These are phyloP conservation scores for Ceratobasidium papillatum DNA, from an alignment of 1,284 basidiomycete genomes.

Conservation along the genomic window DNA sequence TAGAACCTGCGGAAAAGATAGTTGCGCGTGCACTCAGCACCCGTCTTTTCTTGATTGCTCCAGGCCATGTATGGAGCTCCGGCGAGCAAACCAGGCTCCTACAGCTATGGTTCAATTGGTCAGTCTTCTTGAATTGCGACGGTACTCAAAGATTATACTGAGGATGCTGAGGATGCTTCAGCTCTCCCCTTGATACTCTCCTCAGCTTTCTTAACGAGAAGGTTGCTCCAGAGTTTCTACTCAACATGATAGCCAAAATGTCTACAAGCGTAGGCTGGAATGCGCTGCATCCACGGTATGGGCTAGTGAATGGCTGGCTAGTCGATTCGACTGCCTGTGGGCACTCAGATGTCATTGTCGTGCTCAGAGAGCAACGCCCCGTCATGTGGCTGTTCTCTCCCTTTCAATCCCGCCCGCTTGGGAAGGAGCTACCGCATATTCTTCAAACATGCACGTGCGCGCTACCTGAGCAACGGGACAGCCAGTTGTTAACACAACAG, in stretches of 20 bases:
- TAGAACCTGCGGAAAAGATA: background rate
- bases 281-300: background rate
- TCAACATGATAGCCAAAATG: background rate
- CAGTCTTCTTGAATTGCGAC: background rate
- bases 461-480: background rate
- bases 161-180: too few relatives aligned
- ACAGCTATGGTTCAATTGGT: constrained; percentile 12
- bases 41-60: background rate
- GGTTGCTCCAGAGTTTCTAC: background rate
- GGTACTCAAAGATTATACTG: too few relatives aligned
- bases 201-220: constrained; percentile 7
- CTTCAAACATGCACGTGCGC: background rate
- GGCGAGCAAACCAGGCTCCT: too few relatives aligned
- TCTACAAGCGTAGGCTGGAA: background rate
- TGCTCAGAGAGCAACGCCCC: background rate
- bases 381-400: constrained; percentile 31
- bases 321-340: background rate
- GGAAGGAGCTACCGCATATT: constrained; percentile 14
- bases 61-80: too few relatives aligned
- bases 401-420: constrained; percentile 15
- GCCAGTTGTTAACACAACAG: background rate
- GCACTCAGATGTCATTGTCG: constrained; percentile 3
- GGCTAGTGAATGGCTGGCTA: background rate
- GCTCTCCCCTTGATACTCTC: background rate
- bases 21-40: background rate